Evolutionary conservation across 495 filamentous ascomycete species (phyloP), one percentile per base, ranked within the genome.

Genomic region (Penicillium robsamsonii): DNA sequence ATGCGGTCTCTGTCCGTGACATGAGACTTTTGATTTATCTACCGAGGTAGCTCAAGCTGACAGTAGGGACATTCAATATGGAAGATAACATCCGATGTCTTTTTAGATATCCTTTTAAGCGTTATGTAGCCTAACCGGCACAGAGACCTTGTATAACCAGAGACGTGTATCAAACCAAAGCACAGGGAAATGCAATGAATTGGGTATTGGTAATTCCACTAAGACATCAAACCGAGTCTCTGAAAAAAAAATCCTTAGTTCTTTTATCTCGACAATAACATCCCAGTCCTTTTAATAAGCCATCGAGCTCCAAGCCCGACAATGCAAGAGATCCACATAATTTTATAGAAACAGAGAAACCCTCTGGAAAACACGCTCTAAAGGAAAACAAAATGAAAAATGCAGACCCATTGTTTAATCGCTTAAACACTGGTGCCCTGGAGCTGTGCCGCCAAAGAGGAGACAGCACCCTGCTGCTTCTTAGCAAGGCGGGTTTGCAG

Each of bases 371-470:
- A 54, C 52, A 54, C 52, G 52, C 52, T 54, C 52, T 17, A 53
- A 43, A 62, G 48, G 31, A 50, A 17, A 55, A 64, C 22, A n/a
- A 22, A 58, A 58, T 45, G 83, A 71, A 91, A 91, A 57, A 89
- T 87, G 35, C 35, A 9, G n/a, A 17, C 35, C 33, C 35, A 37
- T 42, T 55, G 65, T 58, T 45, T 31, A 20, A 12, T n/a, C 46
- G 30, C 48, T 60, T 58, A 61, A 31, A 68, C 62, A 42, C 59
- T 50, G 20, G 56, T 42, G 9, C 57, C 56, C 50, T 66, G 58
- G 22, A 72, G 57, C 49, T 70, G 63, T 49, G 69, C 46, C 4
- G 68, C 56, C 46, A 72, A 45, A 38, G 31, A 60, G 10, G 54
- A 41, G 11, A 65, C 60, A 42, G 51, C 43, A 10, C 57, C 64